Conservation (phyloP, 2,329 filamentous ascomycete genomes). For the Paecilomyces niveus region DNA sequence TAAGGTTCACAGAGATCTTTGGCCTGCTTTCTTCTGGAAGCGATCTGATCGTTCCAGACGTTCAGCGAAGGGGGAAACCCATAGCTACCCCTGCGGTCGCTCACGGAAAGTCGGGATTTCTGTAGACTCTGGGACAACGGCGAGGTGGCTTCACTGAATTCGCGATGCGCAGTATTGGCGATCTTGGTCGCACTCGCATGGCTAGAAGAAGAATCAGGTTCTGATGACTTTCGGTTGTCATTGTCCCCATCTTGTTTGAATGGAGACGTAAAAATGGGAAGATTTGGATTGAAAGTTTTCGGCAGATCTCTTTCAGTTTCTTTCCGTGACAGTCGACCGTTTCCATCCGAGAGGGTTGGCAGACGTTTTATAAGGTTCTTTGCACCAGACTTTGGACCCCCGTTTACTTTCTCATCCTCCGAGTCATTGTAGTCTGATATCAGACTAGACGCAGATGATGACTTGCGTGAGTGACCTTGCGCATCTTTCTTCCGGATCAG, state of each 20-base stretch:
- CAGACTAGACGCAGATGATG: slow-evolving; percentile 37
- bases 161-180: background rate
- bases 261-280: slow-evolving; percentile 48
- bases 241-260: slow-evolving; percentile 29
- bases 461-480: slow-evolving; percentile 33
- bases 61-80: slow-evolving; percentile 24
- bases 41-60: slow-evolving; percentile 15
- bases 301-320: slow-evolving; percentile 26
- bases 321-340: slow-evolving; percentile 21
- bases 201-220: background rate
- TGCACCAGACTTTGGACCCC: slow-evolving; percentile 20
- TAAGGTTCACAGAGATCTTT: slow-evolving; percentile 21
- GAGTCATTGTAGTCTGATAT: slow-evolving; percentile 43
- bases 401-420: slow-evolving; percentile 35
- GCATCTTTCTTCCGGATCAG: slow-evolving; percentile 54
- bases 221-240: slow-evolving; percentile 18
- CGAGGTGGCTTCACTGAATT: background rate
- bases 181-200: background rate
- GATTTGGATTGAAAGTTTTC: slow-evolving; percentile 37
- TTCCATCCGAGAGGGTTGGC: slow-evolving; percentile 29
- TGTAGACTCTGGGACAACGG: slow-evolving; percentile 11
- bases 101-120: slow-evolving; percentile 3
- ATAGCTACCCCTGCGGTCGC: slow-evolving; percentile 15
- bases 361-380: slow-evolving; percentile 23
- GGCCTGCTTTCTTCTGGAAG: slow-evolving; percentile 11